Conservation (phyloP, 371 early-diverging fungal genomes). For the Caulochytrium protostelioides region DNA sequence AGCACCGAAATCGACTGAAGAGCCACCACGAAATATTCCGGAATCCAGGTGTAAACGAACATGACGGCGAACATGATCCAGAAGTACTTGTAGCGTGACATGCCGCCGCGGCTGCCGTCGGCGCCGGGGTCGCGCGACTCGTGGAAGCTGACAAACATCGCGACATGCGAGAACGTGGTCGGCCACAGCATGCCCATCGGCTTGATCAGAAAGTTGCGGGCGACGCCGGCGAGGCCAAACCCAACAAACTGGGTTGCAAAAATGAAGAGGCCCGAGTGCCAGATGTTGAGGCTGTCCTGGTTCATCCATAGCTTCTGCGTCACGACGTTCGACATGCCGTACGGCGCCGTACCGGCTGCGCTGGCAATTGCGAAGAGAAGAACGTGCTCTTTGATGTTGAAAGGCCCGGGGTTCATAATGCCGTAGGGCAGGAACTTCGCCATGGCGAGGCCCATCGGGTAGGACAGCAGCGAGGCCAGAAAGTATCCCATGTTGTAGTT, state of each 20-base stretch:
- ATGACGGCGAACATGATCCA: constrained; percentile 22
- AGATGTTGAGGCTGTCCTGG: too few species aligned
- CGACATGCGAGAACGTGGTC: constrained; percentile 36
- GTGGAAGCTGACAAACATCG: constrained; percentile 53
- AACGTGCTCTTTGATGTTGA: too few species aligned
- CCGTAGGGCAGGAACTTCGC: not conserved
- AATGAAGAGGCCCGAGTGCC: too few species aligned
- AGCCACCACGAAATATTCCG: constrained; percentile 46
- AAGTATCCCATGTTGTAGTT: not conserved
- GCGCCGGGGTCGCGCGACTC: constrained; percentile 3
- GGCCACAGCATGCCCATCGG: constrained; percentile 75
- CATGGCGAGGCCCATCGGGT: constrained; percentile 1
- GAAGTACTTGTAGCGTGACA: constrained; percentile 37
- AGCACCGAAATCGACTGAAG: constrained; percentile 47
- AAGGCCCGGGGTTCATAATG: too few species aligned
- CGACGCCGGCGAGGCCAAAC: constrained; percentile 54
- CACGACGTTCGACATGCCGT: constrained; percentile 5
- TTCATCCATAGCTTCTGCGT: constrained; percentile 1
- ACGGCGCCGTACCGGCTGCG: constrained; percentile 2
- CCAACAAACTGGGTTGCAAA: constrained; percentile 61
- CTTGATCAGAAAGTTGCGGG: constrained; percentile 45
- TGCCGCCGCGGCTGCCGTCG: not conserved
- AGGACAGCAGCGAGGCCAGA: constrained; percentile 1
- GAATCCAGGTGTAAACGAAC: constrained; percentile 53
- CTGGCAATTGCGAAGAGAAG: too few species aligned